A percentile compares a stretch with the other conserved stretches of the same genome.
Evolutionary conservation across 2,329 filamentous ascomycete genomes (phyloP).

Genomic region (Ascochyta pisi): DNA sequence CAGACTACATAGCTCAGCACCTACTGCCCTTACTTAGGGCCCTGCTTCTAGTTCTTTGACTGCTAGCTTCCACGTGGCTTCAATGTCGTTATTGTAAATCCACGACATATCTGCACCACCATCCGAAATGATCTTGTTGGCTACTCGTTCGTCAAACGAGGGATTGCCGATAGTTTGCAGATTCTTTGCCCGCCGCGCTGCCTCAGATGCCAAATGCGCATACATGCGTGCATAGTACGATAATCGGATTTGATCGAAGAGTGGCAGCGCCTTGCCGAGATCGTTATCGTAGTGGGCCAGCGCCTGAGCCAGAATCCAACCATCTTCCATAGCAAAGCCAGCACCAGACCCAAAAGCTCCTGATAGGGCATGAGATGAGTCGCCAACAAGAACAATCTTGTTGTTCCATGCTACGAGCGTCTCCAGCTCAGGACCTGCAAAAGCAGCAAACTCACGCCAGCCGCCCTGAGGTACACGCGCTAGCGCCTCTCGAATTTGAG

Average conservation of each 20-base stretch:
- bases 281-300: conserved; percentile 26
- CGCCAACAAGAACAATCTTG: conserved; percentile 59
- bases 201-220: conserved; percentile 36
- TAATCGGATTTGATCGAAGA: conserved; percentile 51
- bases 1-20: no score
- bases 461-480: conserved; percentile 46
- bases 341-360: conserved; percentile 56
- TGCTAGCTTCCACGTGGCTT: conserved; percentile 42
- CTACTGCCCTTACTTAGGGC: neutral
- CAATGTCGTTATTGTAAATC: conserved; percentile 54
- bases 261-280: conserved; percentile 37
- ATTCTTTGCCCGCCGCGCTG: conserved; percentile 6
- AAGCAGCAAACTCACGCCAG: conserved; percentile 59
- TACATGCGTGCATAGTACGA: conserved; percentile 54
- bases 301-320: conserved; percentile 53
- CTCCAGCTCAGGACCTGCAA: conserved; percentile 55
- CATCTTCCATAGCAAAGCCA: conserved; percentile 56
- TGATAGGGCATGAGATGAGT: conserved; percentile 63
- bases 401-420: conserved; percentile 53
- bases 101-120: conserved; percentile 48
- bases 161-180: conserved; percentile 23
- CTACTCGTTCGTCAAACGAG: conserved; percentile 35
- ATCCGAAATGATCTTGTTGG: conserved; percentile 41
- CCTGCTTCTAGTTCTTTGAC: neutral
- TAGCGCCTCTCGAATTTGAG: conserved; percentile 51